Percentiles rank a stretch among this genome's conserved stretches.
These are phyloP conservation scores for Malbranchea zuffiana DNA, from an alignment of 2,329 filamentous ascomycete genomes.

Conservation along the genomic window DNA sequence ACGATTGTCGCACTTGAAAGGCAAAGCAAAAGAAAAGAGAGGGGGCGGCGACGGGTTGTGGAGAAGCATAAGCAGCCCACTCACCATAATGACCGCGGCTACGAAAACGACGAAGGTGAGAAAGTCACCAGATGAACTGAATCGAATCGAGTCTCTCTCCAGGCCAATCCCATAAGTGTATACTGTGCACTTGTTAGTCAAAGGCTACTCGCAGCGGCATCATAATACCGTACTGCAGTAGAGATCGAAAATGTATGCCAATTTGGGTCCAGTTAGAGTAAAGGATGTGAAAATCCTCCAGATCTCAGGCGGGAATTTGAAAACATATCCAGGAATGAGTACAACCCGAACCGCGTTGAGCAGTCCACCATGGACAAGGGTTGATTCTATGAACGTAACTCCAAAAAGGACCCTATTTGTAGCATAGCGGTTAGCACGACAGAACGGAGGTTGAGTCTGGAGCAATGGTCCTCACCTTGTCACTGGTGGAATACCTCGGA, in stretches of 20 bases:
- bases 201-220: conserved; percentile 14
- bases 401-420: conserved; percentile 55
- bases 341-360: conserved; percentile 43
- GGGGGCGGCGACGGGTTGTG: conserved; percentile 10
- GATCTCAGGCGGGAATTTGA: conserved; percentile 48
- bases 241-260: conserved; percentile 58
- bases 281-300: conserved; percentile 52
- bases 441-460: conserved; percentile 9
- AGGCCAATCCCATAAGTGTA: conserved; percentile 67
- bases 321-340: conserved; percentile 38
- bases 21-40: conserved; percentile 17
- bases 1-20: conserved; percentile 7
- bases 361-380: conserved; percentile 47
- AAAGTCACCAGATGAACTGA: conserved; percentile 65
- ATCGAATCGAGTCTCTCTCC: conserved; percentile 60
- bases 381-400: conserved; percentile 51
- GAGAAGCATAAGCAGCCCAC: conserved; percentile 29
- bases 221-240: conserved; percentile 50
- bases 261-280: conserved; percentile 44
- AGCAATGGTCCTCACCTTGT: conserved; percentile 43
- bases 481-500: conserved; percentile 57
- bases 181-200: conserved; percentile 38
- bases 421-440: conserved; percentile 33
- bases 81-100: conserved; percentile 63
- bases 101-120: conserved; percentile 71